Conservation (phyloP, 352 stramenopile genomes). For the Phytophthora hybrid region DNA sequence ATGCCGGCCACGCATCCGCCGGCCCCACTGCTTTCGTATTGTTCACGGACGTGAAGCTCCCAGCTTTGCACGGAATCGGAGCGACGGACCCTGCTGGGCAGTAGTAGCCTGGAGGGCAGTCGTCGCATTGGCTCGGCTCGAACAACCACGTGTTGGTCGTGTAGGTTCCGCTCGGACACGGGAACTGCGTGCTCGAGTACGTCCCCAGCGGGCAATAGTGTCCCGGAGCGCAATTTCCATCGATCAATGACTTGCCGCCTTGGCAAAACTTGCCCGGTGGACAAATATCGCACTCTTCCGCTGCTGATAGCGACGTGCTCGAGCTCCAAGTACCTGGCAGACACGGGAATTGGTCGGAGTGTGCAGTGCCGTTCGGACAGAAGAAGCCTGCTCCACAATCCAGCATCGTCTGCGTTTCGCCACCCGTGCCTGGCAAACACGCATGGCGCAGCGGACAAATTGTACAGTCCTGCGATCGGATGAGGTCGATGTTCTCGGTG, state of each 20-base stretch:
- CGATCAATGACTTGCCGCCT: conserved; percentile 79
- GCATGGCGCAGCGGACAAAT: conserved; percentile 78
- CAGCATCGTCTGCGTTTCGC: conserved; percentile 73
- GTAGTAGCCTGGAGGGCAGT: conserved; percentile 82
- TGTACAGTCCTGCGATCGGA: conserved; percentile 75
- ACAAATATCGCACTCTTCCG: conserved; percentile 82
- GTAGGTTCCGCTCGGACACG: conserved; percentile 88
- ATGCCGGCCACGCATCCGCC: conserved; percentile 62
- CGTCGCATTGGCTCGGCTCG: conserved; percentile 77
- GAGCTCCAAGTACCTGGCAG: conserved; percentile 89
- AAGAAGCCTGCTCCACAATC: conserved; percentile 80
- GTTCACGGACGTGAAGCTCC: conserved; percentile 77
- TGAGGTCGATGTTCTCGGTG: conserved; percentile 71
- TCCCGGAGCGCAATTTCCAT: conserved; percentile 76
- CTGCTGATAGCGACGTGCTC: conserved; percentile 64
- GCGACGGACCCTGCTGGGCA: conserved; percentile 68
- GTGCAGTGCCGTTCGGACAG: conserved; percentile 81
- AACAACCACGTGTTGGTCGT: conserved; percentile 79
- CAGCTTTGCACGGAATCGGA: conserved; percentile 76
- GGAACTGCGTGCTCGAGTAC: conserved; percentile 64
- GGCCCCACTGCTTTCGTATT: conserved; percentile 76
- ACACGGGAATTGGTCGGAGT: conserved; percentile 83
- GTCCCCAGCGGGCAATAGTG: conserved; percentile 92
- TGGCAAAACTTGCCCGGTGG: conserved; percentile 90
- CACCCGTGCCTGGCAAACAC: conserved; percentile 78